Conservation (phyloP, 345 rosid genomes). For the Lepidium didymum region DNA sequence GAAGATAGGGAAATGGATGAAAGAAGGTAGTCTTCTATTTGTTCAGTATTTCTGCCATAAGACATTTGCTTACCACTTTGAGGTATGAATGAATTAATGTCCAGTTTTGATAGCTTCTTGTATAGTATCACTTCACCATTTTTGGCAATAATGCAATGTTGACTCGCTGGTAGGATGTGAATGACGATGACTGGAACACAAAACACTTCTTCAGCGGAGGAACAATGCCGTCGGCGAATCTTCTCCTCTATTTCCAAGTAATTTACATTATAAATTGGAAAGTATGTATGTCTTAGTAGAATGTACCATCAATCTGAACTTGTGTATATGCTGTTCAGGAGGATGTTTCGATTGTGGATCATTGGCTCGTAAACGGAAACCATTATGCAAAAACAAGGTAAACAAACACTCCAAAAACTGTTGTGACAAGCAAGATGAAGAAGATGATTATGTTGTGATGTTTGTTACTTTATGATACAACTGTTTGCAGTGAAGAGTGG, state of each 20-base stretch:
- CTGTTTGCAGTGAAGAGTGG: slow-evolving; percentile 64
- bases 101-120: not conserved
- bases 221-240: slow-evolving; percentile 83
- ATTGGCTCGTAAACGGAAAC: slow-evolving; percentile 81
- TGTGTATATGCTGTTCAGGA: slow-evolving; percentile 34
- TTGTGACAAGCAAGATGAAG: not conserved
- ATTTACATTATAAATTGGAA: not conserved
- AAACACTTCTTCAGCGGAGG: slow-evolving; percentile 84
- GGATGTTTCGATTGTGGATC: slow-evolving; percentile 57
- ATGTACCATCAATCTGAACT: not conserved
- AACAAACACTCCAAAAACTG: not conserved
- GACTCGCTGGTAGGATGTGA: slow-evolving; percentile 41
- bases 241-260: slow-evolving; percentile 88
- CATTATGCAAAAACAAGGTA: slow-evolving; percentile 84
- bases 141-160: not conserved
- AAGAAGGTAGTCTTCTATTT: slow-evolving; percentile 60
- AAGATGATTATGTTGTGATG: not conserved
- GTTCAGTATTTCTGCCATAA: slow-evolving; percentile 88
- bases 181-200: slow-evolving; percentile 92
- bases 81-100: slow-evolving; percentile 36
- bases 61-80: slow-evolving; percentile 78
- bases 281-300: not conserved
- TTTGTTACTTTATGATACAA: not conserved
- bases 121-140: not conserved
- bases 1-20: slow-evolving; percentile 86